These are phyloP conservation scores for Saitozyma podzolica DNA, from an alignment of 768 basidiomycete genomes.

Conservation along the genomic window DNA sequence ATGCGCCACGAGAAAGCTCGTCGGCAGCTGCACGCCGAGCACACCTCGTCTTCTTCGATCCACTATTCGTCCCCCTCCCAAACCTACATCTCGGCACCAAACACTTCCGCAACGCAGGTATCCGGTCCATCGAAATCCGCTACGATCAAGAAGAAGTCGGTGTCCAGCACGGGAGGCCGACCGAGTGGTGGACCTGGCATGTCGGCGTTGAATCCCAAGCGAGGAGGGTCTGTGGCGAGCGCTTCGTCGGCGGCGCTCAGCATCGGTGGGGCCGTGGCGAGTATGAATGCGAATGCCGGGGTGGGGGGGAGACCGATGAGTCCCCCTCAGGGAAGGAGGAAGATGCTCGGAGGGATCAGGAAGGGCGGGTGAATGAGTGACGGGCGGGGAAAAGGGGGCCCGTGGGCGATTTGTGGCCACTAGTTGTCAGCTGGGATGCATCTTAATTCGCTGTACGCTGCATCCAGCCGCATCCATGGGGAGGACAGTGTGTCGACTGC, in stretches of 20 bases:
- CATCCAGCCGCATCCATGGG: no score
- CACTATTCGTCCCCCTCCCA: slow-evolving; percentile 47
- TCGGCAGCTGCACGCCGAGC: slow-evolving; percentile 63
- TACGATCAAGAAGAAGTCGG: slow-evolving; percentile 29
- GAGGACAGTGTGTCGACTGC: no score
- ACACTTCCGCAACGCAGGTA: slow-evolving; percentile 12
- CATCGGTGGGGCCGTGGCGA: slow-evolving; percentile 42
- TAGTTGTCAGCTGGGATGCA: no score
- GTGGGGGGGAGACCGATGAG: slow-evolving; percentile 25
- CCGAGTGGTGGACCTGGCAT: slow-evolving; percentile 15
- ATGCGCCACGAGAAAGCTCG: slow-evolving; percentile 88
- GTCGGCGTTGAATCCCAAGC: slow-evolving; percentile 48
- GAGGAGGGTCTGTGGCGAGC: slow-evolving; percentile 18
- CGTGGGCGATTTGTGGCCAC: no score
- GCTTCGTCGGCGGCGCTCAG: slow-evolving; percentile 16
- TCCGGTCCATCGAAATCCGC: slow-evolving; percentile 20
- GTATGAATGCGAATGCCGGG: slow-evolving; percentile 33
- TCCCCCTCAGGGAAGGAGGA: slow-evolving; percentile 13
- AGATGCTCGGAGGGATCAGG: no score
- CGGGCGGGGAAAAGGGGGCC: no score
- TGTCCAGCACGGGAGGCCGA: slow-evolving; percentile 12
- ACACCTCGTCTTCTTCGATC: slow-evolving; percentile 32
- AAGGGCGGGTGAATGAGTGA: no score
- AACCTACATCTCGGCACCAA: slow-evolving; percentile 26
- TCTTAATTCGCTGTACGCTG: no score